Base-by-base conservation (phyloP, 306 rosid species). In the Argentina anserina region DNA sequence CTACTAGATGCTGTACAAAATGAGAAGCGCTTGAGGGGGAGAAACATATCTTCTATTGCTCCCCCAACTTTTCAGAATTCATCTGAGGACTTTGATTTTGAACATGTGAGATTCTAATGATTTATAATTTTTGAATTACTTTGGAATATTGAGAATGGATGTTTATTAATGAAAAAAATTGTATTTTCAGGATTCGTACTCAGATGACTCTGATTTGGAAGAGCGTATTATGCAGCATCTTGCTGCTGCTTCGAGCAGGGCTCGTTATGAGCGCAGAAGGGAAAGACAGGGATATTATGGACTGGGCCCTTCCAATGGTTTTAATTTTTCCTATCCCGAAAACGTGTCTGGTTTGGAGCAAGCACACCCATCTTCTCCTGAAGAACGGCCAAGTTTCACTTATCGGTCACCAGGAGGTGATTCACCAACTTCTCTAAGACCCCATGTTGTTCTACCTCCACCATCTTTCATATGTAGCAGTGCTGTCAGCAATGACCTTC, bases 211-310 rank as follows among this genome's bases (percentile, higher is more conserved):
- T 64, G 90, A 84, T 83, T 69, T 83, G 74, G 91, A 90, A n/a
- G 97, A 86, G 60, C 86, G 79, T 49, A 81, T 87, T 58, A 89
- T 88, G 96, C 93, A 80, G 78, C 94, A 83, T 83, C 86, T 91
- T 78, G 84, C 83, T 76, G 89, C 87, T 49, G 89, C 87, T 43
- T 78, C 88, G 15, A 83, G 79, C 75, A 89, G 92, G 84, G 84
- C 85, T 68, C 94, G 68, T 69, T 75, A 76, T 74, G 45, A 78
- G 74, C 82, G 67, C 26, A 82, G 89, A 83, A 84, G 85, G 82
- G 93, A 84, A 74, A 85, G 82, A 73, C 86, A 76, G 60, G 87
- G 96, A 78, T 77, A 81, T 17, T 67, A 85, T 40, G 94, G 87
- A 34, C 81, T 83, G 67, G 85, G 84, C 61, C 84, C 97, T 70